Percentiles rank a stretch among this genome's conserved stretches.
These are phyloP conservation scores for Coprinellus micaceus DNA, from an alignment of 768 basidiomycete genomes.

Conservation along the genomic window DNA sequence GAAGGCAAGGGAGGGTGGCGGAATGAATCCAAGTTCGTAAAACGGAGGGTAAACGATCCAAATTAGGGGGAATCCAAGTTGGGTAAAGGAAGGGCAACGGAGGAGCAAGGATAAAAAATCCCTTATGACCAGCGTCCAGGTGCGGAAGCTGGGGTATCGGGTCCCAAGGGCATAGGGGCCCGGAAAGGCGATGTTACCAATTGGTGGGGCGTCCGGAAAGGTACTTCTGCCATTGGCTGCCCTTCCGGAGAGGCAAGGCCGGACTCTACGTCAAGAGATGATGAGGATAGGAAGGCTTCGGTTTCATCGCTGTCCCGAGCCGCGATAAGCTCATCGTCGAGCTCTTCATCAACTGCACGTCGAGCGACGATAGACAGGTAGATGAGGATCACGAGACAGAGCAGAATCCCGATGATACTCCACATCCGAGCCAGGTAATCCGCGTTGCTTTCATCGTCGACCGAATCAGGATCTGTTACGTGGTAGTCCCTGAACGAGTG, in stretches of 20 bases:
- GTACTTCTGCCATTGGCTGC: constrained; percentile 47
- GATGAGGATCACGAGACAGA: constrained; percentile 72
- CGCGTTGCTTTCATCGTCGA: constrained; percentile 42
- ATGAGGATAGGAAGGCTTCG: constrained; percentile 47
- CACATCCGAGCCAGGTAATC: constrained; percentile 52
- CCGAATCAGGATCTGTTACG: constrained; percentile 29
- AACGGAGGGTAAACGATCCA: not conserved
- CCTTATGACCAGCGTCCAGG: constrained; percentile 3
- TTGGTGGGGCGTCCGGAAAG: constrained; percentile 32
- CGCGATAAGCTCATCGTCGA: constrained; percentile 35
- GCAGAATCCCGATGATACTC: constrained; percentile 63
- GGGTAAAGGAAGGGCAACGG: not conserved
- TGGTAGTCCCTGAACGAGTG: constrained; percentile 77
- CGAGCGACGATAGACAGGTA: constrained; percentile 83
- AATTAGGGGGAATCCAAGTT: not conserved
- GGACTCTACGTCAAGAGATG: constrained; percentile 31
- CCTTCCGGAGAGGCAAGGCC: constrained; percentile 19
- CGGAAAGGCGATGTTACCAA: constrained; percentile 12
- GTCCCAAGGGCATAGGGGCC: constrained; percentile 1
- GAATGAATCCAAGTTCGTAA: not conserved
- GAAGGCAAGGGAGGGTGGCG: not conserved
- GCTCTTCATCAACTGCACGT: constrained; percentile 49
- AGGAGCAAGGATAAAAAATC: too few relatives aligned
- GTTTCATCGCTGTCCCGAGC: constrained; percentile 44
- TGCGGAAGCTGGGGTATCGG: not conserved